These are phyloP conservation scores for Ascochyta rabiei DNA, from an alignment of 2,329 filamentous ascomycete genomes.

Conservation along the genomic window DNA sequence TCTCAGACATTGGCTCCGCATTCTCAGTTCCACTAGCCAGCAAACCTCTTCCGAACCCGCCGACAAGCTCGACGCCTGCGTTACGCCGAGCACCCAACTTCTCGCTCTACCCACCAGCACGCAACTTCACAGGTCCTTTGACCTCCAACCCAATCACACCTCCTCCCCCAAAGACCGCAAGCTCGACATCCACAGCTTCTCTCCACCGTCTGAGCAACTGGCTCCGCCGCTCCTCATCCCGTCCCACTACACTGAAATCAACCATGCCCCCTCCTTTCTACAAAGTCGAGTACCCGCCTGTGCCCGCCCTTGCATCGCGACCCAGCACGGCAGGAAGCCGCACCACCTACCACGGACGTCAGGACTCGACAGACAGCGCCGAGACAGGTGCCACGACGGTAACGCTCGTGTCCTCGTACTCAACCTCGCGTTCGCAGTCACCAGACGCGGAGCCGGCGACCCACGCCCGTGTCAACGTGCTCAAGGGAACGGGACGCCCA, in stretches of 20 bases:
- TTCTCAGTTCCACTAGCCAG: slow-evolving; percentile 50
- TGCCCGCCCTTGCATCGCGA: slow-evolving; percentile 9
- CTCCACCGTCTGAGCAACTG: slow-evolving; percentile 43
- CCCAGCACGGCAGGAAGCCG: slow-evolving; percentile 32
- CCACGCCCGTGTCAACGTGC: slow-evolving; percentile 20
- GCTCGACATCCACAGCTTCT: slow-evolving; percentile 41
- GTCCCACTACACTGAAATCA: slow-evolving; percentile 29
- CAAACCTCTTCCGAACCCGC: slow-evolving; percentile 35
- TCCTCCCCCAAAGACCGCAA: slow-evolving; percentile 30
- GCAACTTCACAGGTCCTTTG: slow-evolving; percentile 34
- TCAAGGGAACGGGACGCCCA: slow-evolving; percentile 32
- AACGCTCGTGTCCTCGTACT: slow-evolving; percentile 28
- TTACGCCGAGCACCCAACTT: slow-evolving; percentile 30
- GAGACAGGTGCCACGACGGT: slow-evolving; percentile 42
- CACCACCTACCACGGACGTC: slow-evolving; percentile 35
- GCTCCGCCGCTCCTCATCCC: slow-evolving; percentile 43
- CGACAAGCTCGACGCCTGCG: slow-evolving; percentile 7
- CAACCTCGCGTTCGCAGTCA: slow-evolving; percentile 12
- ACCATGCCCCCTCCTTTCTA: slow-evolving; percentile 36
- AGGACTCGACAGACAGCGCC: slow-evolving; percentile 36
- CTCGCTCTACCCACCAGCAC: slow-evolving; percentile 32
- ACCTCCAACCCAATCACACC: slow-evolving; percentile 46
- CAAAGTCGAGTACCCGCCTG: slow-evolving; percentile 28
- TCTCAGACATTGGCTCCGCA: slow-evolving; percentile 56
- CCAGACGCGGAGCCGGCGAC: slow-evolving; percentile 11